These are phyloP conservation scores for Suhomyces kilbournensis DNA, from an alignment of 805 yeast species.

Conservation along the genomic window DNA sequence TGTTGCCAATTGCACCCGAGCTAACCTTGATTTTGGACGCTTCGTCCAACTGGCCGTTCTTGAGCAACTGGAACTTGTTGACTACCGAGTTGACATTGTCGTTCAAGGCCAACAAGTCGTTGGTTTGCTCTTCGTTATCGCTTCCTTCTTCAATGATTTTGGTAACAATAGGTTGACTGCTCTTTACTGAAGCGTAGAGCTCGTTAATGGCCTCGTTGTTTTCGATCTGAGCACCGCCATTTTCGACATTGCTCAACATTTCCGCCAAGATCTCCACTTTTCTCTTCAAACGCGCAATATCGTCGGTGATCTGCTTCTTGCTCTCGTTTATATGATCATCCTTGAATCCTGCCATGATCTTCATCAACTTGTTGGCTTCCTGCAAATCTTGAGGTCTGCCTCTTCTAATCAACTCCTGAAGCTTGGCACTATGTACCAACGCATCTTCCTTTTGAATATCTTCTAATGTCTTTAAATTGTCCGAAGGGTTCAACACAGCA, in stretches of 20 bases:
- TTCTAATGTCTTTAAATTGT: slow-evolving; percentile 78
- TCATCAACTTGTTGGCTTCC: slow-evolving; percentile 96
- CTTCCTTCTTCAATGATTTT: slow-evolving; percentile 81
- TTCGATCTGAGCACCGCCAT: slow-evolving; percentile 38
- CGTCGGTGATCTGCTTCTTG: slow-evolving; percentile 76
- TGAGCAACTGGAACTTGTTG: slow-evolving; percentile 62
- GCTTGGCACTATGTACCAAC: slow-evolving; percentile 87
- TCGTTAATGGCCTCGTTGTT: slow-evolving; percentile 75
- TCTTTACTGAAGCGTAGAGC: slow-evolving; percentile 71
- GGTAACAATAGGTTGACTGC: slow-evolving; percentile 82
- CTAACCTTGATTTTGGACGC: slow-evolving; percentile 35
- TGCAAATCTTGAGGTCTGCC: slow-evolving; percentile 94
- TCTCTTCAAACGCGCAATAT: slow-evolving; percentile 75
- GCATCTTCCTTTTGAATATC: slow-evolving; percentile 92
- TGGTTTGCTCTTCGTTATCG: slow-evolving; percentile 61
- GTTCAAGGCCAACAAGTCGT: slow-evolving; percentile 63
- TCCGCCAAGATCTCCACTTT: slow-evolving; percentile 86
- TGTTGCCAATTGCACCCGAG: slow-evolving; percentile 14
- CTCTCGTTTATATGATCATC: slow-evolving; percentile 75
- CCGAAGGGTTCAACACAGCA: slow-evolving; percentile 89
- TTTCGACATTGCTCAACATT: slow-evolving; percentile 60
- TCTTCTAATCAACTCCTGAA: slow-evolving; percentile 91
- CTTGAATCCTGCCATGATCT: slow-evolving; percentile 96
- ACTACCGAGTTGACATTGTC: slow-evolving; percentile 71
- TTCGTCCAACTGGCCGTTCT: slow-evolving; percentile 53